A percentile compares a stretch with the other conserved stretches of the same genome.
Conservation (phyloP, 2,329 filamentous ascomycete species). For the Xylariales sp. region DNA sequence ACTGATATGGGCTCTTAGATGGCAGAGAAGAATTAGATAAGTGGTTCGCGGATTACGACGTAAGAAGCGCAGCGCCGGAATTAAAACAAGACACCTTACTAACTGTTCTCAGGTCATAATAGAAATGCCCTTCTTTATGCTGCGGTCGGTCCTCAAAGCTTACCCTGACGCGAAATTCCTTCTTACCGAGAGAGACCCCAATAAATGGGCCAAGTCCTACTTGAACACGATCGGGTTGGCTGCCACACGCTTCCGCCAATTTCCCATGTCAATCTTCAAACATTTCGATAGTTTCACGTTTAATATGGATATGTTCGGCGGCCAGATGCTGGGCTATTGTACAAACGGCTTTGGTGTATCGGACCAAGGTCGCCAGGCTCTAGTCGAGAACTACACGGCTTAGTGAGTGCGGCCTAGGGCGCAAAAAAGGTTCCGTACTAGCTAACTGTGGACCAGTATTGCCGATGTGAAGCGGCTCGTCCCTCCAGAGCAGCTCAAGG, state of each 20-base stretch:
- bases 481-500: conserved; percentile 44
- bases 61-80: conserved; percentile 35
- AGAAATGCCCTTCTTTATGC: conserved; percentile 50
- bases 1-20: conserved; percentile 38
- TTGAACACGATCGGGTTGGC: conserved; percentile 45
- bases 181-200: conserved; percentile 50
- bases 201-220: conserved; percentile 51
- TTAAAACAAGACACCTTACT: conserved; percentile 2
- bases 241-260: conserved; percentile 1
- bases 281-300: conserved; percentile 42
- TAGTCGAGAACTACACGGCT: conserved; percentile 42
- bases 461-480: conserved; percentile 46
- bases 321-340: conserved; percentile 12
- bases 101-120: conserved; percentile 41
- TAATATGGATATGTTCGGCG: conserved; percentile 27
- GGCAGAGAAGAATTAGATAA: conserved; percentile 54
- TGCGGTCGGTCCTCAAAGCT: conserved; percentile 46
- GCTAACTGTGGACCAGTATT: conserved; percentile 40
- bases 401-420: conserved; percentile 40
- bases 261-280: conserved; percentile 47
- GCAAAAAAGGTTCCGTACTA: not conserved
- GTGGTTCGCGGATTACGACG: conserved; percentile 55
- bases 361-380: conserved; percentile 36
- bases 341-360: conserved; percentile 40
- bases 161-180: conserved; percentile 54